Evolutionary conservation across 164 flowering plant genomes (phyloP), one percentile per base, ranked within the genome.

Genomic region (Sedum album): DNA sequence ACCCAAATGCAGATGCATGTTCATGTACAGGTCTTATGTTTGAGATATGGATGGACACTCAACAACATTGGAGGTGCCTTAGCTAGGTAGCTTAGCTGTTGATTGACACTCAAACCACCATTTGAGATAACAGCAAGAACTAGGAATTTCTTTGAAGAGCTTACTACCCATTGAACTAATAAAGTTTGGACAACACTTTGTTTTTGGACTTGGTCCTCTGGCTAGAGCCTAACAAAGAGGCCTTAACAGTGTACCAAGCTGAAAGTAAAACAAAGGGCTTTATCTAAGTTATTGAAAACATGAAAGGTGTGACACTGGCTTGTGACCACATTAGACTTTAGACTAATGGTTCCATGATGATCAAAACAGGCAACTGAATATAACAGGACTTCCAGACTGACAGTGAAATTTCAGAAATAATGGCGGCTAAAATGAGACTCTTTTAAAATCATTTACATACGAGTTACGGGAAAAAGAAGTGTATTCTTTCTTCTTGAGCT

Each of bases 1-100:
- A 55, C 60, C 14, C 2, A 55, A 55, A 55, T 55, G 60, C 11
- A 55, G 28, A 15, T 55, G 31, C 60, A 55, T 23, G 60, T 25
- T 55, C 60, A 25, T 55, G 31, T 55, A 55, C 60, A 55, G 60
- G 60, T 55, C 60, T 25, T 55, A 23, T 55, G 60, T 55, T 55
- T 20, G 55, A 26, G 60, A 51, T 25, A 55, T 55, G 60, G 60
- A 55, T 55, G 31, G 60, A 55, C 30, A 55, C 2, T n/a, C n/a
- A n/a, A n/a, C n/a, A n/a, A n/a, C n/a, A n/a, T n/a, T n/a, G n/a
- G n/a, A 55, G 60, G 7, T 55, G 31, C 60, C 30, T 55, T 55
- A 26, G 31, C 11, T 55, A 55, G 31, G 31, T 55, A 55, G 60
- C 31, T 49, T 26, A 55, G 60, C 31, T 55, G 31, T 48, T 51